phyloP scores from a whole-genome alignment of 2,329 filamentous ascomycete genomes.

The Alternaria gaisen region DNA sequence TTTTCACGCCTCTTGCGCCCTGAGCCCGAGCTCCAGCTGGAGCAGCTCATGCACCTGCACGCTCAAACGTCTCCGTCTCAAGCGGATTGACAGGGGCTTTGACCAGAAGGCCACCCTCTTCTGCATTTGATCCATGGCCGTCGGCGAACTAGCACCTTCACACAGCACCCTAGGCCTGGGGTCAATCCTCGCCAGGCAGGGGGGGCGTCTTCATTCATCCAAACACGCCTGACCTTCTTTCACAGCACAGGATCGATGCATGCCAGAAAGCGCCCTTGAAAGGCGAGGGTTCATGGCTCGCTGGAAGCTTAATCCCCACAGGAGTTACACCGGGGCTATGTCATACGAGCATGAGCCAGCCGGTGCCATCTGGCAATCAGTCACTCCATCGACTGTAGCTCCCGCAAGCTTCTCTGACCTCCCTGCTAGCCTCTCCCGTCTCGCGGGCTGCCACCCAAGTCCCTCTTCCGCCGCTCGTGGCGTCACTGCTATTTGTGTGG shows the following conservation, averaged over 20 bases:
- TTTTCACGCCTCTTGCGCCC: conserved; percentile 34
- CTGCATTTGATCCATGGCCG: conserved; percentile 20
- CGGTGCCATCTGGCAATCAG: conserved; percentile 44
- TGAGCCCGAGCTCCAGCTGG: conserved; percentile 32
- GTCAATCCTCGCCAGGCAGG: conserved; percentile 20
- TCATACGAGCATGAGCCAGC: conserved; percentile 50
- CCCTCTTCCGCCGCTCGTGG: conserved; percentile 42
- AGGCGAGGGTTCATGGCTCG: conserved; percentile 38
- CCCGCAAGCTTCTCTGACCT: conserved; percentile 46
- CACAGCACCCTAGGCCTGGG: conserved; percentile 9
- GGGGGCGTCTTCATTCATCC: conserved; percentile 2
- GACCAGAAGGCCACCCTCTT: conserved; percentile 23
- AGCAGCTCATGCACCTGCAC: conserved; percentile 39
- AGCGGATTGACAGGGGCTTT: conserved; percentile 28
- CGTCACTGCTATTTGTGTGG: conserved; percentile 50
- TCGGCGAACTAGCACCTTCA: conserved; percentile 16
- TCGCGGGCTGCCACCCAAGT: conserved; percentile 44
- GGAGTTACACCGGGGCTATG: conserved; percentile 53
- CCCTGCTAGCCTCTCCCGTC: conserved; percentile 50
- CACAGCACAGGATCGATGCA: not conserved
- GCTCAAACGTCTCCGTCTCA: conserved; percentile 42
- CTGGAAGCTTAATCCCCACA: conserved; percentile 44
- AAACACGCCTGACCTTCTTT: conserved; percentile 1
- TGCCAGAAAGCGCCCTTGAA: conserved; percentile 15
- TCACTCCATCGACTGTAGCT: conserved; percentile 47